phyloP scores from a whole-genome alignment of 2,329 filamentous ascomycete species.

The Chaetomium globosum region DNA sequence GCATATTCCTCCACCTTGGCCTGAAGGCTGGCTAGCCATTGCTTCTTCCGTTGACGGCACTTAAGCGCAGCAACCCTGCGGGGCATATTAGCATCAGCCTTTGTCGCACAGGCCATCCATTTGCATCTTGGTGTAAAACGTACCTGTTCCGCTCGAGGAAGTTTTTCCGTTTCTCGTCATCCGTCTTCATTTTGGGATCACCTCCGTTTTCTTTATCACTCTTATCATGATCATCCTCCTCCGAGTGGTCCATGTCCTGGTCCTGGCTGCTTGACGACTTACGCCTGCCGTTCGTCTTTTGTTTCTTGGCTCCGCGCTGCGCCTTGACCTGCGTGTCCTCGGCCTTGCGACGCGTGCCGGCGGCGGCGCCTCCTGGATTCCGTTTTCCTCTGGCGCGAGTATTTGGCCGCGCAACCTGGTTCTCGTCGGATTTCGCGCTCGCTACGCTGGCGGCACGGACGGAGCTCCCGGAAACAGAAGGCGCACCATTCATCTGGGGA shows the following conservation, averaged over 20 bases:
- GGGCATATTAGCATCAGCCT: neutral
- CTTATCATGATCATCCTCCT: slow-evolving; percentile 52
- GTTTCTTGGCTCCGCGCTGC: slow-evolving; percentile 64
- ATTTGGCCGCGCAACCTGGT: slow-evolving; percentile 66
- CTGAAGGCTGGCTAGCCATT: slow-evolving; percentile 95
- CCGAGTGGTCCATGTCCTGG: slow-evolving; percentile 37
- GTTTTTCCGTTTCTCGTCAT: slow-evolving; percentile 97
- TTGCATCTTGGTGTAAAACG: slow-evolving; percentile 40
- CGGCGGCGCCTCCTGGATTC: slow-evolving; percentile 47
- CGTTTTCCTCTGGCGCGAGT: slow-evolving; percentile 72
- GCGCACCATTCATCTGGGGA: slow-evolving; percentile 56
- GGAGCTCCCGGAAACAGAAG: slow-evolving; percentile 47
- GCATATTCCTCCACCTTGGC: slow-evolving; percentile 92
- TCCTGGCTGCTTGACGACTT: slow-evolving; percentile 30
- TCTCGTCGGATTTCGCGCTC: slow-evolving; percentile 73
- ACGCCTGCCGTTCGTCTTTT: slow-evolving; percentile 57
- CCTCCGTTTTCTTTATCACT: slow-evolving; percentile 58
- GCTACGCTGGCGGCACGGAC: slow-evolving; percentile 37
- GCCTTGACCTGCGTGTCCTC: slow-evolving; percentile 67
- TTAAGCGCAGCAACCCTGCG: slow-evolving; percentile 89
- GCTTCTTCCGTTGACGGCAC: slow-evolving; percentile 97
- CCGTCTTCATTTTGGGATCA: slow-evolving; percentile 73
- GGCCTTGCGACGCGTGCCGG: slow-evolving; percentile 76
- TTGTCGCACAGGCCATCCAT: neutral
- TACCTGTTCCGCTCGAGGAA: slow-evolving; percentile 96